phyloP scores from a whole-genome alignment of 2,329 filamentous ascomycete species.

The Lachnellula cervina region DNA sequence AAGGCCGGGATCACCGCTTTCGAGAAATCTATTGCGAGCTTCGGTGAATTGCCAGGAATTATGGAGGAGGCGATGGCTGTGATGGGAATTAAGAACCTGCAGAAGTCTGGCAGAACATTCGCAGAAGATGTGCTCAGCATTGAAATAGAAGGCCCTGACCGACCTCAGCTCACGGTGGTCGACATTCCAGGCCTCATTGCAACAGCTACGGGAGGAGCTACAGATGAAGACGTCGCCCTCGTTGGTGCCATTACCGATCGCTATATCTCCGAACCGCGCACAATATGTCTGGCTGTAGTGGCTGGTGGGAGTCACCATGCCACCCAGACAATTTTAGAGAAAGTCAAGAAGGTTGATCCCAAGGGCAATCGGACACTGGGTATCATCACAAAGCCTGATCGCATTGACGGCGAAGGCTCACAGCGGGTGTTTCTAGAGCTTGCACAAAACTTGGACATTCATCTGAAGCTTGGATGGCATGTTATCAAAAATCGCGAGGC shows the following conservation, averaged over 20 bases:
- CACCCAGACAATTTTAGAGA: constrained; percentile 37
- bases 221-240: constrained; percentile 25
- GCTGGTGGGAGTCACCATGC: constrained; percentile 39
- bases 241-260: constrained; percentile 29
- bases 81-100: constrained; percentile 20
- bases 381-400: constrained; percentile 45
- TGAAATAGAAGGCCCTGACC: constrained; percentile 21
- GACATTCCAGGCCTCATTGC: constrained; percentile 34
- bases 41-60: constrained; percentile 26
- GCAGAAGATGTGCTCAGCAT: constrained; percentile 28
- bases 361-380: constrained; percentile 37
- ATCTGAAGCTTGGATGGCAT: constrained; percentile 45
- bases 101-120: constrained; percentile 15
- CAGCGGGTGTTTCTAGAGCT: constrained; percentile 30
- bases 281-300: constrained; percentile 43
- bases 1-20: constrained; percentile 40
- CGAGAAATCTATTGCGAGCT: constrained; percentile 19
- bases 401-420: constrained; percentile 32
- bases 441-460: constrained; percentile 31
- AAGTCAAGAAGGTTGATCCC: constrained; percentile 33
- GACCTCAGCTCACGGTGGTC: constrained; percentile 29
- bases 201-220: constrained; percentile 21
- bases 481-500: constrained; percentile 41
- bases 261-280: constrained; percentile 40
- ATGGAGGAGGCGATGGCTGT: constrained; percentile 26